A percentile compares a stretch with the other conserved stretches of the same genome.
These are phyloP conservation scores for Trypanosoma theileri DNA, from an alignment of 208 protist species.

Conservation along the genomic window DNA sequence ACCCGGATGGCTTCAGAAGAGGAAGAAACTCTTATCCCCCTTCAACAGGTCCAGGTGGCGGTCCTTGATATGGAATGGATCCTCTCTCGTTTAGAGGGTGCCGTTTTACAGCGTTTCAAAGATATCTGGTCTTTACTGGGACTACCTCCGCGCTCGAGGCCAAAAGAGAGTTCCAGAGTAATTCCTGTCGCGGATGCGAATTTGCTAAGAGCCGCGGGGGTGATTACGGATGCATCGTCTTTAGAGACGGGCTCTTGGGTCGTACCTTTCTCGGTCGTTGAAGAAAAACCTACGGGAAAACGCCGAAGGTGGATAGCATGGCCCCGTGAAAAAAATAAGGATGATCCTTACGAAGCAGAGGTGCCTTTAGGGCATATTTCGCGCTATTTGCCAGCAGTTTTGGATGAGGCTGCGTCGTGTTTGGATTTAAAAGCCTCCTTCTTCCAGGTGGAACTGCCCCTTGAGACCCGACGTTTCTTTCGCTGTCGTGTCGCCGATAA, in stretches of 20 bases:
- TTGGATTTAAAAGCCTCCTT: slow-evolving; percentile 8
- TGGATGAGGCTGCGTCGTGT: not conserved
- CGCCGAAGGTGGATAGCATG: not conserved
- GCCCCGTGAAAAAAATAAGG: not conserved
- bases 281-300: slow-evolving; percentile 3
- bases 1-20: not conserved
- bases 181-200: not conserved
- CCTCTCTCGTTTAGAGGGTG: not conserved
- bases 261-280: slow-evolving; percentile 1
- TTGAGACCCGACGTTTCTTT: not conserved
- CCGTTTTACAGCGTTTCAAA: not conserved
- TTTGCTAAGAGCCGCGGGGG: not conserved
- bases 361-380: slow-evolving; percentile 4
- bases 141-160: not conserved
- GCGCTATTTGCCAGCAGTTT: not conserved
- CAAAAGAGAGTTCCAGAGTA: not conserved
- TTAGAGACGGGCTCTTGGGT: not conserved
- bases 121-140: not conserved
- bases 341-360: slow-evolving; percentile 2
- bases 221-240: not conserved
- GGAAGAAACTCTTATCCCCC: not conserved
- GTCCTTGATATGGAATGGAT: not conserved
- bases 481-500: not conserved
- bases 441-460: not conserved
- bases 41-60: slow-evolving; percentile 3